Conservation (phyloP, 2,329 filamentous ascomycete species). For the Pseudomassariella vexata region DNA sequence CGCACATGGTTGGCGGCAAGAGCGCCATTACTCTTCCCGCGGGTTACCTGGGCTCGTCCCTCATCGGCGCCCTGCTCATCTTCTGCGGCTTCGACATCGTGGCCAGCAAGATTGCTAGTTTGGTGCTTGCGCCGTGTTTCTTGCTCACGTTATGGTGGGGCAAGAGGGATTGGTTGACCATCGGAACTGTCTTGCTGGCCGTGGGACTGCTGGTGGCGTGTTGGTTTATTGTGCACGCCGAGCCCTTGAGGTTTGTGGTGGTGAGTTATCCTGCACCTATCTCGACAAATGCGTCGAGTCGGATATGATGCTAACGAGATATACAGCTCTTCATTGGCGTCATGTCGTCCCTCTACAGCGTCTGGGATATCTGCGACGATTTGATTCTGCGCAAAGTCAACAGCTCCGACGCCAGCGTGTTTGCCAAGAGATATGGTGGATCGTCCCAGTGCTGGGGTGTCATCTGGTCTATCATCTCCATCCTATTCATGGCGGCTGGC, state of each 20-base stretch:
- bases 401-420: conserved; percentile 72
- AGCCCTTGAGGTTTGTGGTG: conserved; percentile 67
- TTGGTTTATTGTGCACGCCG: conserved; percentile 75
- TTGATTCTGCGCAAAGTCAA: conserved; percentile 77
- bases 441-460: conserved; percentile 78
- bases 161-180: conserved; percentile 70
- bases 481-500: conserved; percentile 64
- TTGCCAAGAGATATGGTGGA: conserved; percentile 71
- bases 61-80: conserved; percentile 72
- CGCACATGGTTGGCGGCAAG: conserved; percentile 69
- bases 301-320: neutral
- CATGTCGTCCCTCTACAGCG: conserved; percentile 74
- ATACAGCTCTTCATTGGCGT: conserved; percentile 68
- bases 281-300: neutral
- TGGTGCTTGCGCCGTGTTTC: conserved; percentile 68
- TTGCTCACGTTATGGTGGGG: conserved; percentile 80
- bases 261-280: conserved; percentile 33
- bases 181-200: conserved; percentile 62
- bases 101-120: conserved; percentile 71
- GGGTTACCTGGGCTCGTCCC: conserved; percentile 69
- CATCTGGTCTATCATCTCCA: conserved; percentile 68
- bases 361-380: conserved; percentile 83
- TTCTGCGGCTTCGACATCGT: conserved; percentile 80
- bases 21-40: conserved; percentile 68
- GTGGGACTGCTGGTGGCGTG: conserved; percentile 66